These are phyloP conservation scores for Heliocybe sulcata DNA, from an alignment of 1,284 basidiomycete species.

Conservation along the genomic window DNA sequence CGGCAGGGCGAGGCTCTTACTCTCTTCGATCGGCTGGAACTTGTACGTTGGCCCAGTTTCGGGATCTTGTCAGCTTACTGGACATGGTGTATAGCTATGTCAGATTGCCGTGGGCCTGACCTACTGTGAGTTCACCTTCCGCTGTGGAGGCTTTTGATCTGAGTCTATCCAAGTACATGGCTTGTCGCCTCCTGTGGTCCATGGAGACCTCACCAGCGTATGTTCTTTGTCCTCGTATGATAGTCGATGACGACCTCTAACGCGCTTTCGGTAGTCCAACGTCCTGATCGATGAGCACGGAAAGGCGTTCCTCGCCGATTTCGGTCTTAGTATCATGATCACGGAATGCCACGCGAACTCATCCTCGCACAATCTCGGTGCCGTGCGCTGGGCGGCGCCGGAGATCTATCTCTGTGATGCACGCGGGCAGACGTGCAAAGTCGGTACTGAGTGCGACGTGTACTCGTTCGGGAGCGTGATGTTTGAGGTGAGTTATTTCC, in stretches of 20 bases:
- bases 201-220: slow-evolving; percentile 34
- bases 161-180: slow-evolving; percentile 23
- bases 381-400: slow-evolving; percentile 6
- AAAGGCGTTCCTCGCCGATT: slow-evolving; percentile 29
- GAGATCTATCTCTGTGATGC: slow-evolving; percentile 9
- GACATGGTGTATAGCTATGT: slow-evolving; percentile 18
- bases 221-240: slow-evolving; percentile 6
- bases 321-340: slow-evolving; percentile 32
- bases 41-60: background rate
- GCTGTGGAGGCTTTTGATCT: background rate
- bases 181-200: slow-evolving; percentile 22
- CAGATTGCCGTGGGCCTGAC: slow-evolving; percentile 29
- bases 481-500: slow-evolving; percentile 24
- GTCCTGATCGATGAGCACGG: slow-evolving; percentile 30
- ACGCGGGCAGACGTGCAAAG: slow-evolving; percentile 7
- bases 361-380: slow-evolving; percentile 26
- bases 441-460: slow-evolving; percentile 27
- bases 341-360: slow-evolving; percentile 22
- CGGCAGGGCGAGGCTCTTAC: background rate
- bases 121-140: slow-evolving; percentile 19
- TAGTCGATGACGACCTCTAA: background rate
- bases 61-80: background rate
- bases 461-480: slow-evolving; percentile 35
- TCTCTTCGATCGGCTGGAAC: background rate
- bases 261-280: slow-evolving; percentile 22